Evolutionary conservation across 2,329 filamentous ascomycete genomes (phyloP), one percentile per base, ranked within the genome.

Genomic region (Volutella citrinella): DNA sequence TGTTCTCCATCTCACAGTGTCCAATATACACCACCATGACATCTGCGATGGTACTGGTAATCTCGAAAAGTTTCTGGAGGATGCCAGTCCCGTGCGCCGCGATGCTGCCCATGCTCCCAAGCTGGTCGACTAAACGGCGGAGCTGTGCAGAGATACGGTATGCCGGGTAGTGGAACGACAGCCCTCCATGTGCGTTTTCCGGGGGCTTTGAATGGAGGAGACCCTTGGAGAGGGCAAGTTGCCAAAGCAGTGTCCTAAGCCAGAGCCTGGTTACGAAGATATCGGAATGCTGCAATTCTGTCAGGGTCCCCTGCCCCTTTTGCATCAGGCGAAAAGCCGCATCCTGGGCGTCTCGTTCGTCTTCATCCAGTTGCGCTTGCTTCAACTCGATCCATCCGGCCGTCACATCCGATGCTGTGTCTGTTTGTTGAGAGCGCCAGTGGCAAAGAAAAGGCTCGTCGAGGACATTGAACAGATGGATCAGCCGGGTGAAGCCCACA

Each of bases 1-100:
- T 70, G 23, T 69, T 62, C 5, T 67, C 53, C 8, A 48, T 51
- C 34, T 57, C 31, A 16, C 44, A 41, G 0, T 66, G 64, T 1
- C 63, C 64, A 7, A 65, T 61, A 0, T 71, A 69, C 11, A 77
- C 57, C 27, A 73, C 70, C 15, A 78, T 63, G 3, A 80, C 75
- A 43, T 79, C 75, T 8, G 74, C 73, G 27, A 79, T 73, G 3
- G 74, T 78, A 49, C 74, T 76, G 1, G 74, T 72, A 40, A 80
- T 75, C 46, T 80, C 76, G 35, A 80, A 76, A 5, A 80, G 60
- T 49, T 80, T 80, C 40, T 76, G 69, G 32, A 78, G 59, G 34
- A 80, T 74, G 15, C 71, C 71, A 22, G 65, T 72, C 7, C 76
- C 75, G 44, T 80, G 74, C 5, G 74, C 69, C 18, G 68, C 68